Evolutionary conservation across 2,329 filamentous ascomycete genomes (phyloP).

Genomic region (Escovopsis sp.): DNA sequence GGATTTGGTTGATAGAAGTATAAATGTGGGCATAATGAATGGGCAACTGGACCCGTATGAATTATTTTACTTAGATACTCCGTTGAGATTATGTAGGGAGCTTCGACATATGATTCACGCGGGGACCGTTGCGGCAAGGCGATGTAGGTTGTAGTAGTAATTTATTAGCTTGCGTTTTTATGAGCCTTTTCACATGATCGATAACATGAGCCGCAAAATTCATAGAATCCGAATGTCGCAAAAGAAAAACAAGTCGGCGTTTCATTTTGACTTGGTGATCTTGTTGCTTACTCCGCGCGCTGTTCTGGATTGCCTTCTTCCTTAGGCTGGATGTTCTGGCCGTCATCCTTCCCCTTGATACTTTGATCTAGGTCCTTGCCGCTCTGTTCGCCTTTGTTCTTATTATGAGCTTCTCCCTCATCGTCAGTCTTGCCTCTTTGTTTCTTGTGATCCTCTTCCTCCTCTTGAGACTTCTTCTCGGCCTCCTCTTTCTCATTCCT

Average conservation of each 20-base stretch:
- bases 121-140: no score
- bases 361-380: conserved; percentile 10
- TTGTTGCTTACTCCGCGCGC: conserved; percentile 4
- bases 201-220: no score
- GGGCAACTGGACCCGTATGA: not conserved
- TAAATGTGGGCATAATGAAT: conserved; percentile 4
- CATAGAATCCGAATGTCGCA: no score
- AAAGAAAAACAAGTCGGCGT: no score
- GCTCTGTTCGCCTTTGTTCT: conserved; percentile 12
- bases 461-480: conserved; percentile 11
- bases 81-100: conserved; percentile 1
- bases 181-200: not conserved
- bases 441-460: conserved; percentile 21
- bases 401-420: conserved; percentile 11
- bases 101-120: no score
- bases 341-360: conserved; percentile 3
- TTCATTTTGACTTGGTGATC: conserved; percentile 6
- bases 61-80: no score
- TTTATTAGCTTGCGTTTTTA: no score
- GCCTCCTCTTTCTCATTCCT: conserved; percentile 25
- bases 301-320: conserved; percentile 4
- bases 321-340: not conserved
- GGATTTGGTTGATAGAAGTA: conserved; percentile 7
- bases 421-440: conserved; percentile 14
- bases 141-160: no score